phyloP scores from a whole-genome alignment of 2,329 filamentous ascomycete species.

The Stagonosporopsis tanaceti region DNA sequence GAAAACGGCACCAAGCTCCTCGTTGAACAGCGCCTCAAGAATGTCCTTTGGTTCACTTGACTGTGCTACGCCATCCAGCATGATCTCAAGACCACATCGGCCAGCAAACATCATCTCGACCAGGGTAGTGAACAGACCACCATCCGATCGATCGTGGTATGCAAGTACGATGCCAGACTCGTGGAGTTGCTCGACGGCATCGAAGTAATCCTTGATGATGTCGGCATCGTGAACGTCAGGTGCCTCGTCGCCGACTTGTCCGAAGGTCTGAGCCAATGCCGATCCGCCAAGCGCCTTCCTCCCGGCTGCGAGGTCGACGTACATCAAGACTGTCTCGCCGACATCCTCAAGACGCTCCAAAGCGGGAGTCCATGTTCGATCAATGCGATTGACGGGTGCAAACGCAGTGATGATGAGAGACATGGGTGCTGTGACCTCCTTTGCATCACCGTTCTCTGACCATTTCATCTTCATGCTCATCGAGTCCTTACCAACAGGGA shows the following conservation, averaged over 20 bases:
- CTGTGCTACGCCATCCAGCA: conserved; percentile 75
- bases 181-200: conserved; percentile 76
- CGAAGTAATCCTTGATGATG: conserved; percentile 87
- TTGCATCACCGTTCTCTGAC: conserved; percentile 69
- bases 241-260: conserved; percentile 81
- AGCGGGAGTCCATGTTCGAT: conserved; percentile 92
- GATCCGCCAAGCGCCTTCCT: conserved; percentile 87
- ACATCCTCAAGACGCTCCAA: conserved; percentile 84
- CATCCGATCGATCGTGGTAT: conserved; percentile 94
- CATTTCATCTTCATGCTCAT: conserved; percentile 99
- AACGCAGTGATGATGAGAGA: conserved; percentile 93
- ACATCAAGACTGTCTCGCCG: conserved; percentile 86
- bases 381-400: conserved; percentile 79
- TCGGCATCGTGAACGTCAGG: conserved; percentile 87
- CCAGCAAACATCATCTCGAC: conserved; percentile 99
- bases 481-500: conserved; percentile 97
- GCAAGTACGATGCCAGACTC: conserved; percentile 80
- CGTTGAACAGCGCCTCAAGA: conserved; percentile 87
- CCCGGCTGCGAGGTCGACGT: conserved; percentile 86
- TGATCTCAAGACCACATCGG: conserved; percentile 84
- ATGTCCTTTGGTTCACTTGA: conserved; percentile 70
- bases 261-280: conserved; percentile 87
- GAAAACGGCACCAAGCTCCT: conserved; percentile 95
- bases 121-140: conserved; percentile 87
- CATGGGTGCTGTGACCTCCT: conserved; percentile 90